Evolutionary conservation across 2,329 filamentous ascomycete species (phyloP), one percentile per base, ranked within the genome.

Genomic region (Penicillium vulpinum): DNA sequence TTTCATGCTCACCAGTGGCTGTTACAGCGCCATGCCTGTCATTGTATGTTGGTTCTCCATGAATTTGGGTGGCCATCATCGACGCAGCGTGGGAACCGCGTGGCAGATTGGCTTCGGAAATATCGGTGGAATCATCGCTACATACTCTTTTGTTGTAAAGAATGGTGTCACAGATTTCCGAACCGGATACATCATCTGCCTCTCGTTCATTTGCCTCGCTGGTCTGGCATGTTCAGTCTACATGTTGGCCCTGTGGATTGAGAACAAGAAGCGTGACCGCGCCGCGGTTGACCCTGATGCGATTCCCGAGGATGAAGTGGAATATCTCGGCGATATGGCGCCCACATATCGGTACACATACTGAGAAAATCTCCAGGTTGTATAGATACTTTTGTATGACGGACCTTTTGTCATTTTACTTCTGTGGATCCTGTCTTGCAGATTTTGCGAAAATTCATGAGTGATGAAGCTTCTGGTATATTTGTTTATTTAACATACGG

Each of bases 21-120:
- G 85, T 0, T 97, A 95, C 75, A 87, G 86, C 1, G 90, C 92
- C n/a, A 92, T 96, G 88, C 92, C 93, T 0, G 87, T 96, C 29
- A 85, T 92, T 41, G 84, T 92, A 8, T 92, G 88, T 72, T 92
- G 89, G 89, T 92, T 88, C 73, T 88, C 88, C 65, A 91, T 91
- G 85, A 92, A 92, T 65, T 77, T 91, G 1, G 85, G 85, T 2
- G 89, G 88, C 0, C 89, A 92, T 69, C 87, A 87, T 56, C 82
- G 88, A 3, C 81, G 89, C 41, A 81, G 86, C 9, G 83, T 92
- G 16, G 89, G 89, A 13, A 85, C 85, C 9, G 89, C 88, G 1
- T 92, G 88, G 87, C 89, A 92, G 71, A 80, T 92, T 41, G 88
- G 87, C 0, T 91, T 92, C 62, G 89, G 89, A 11, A 92, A 92